Base-by-base conservation (phyloP, 352 stramenopile species). In the Globisporangium nagaii region DNA sequence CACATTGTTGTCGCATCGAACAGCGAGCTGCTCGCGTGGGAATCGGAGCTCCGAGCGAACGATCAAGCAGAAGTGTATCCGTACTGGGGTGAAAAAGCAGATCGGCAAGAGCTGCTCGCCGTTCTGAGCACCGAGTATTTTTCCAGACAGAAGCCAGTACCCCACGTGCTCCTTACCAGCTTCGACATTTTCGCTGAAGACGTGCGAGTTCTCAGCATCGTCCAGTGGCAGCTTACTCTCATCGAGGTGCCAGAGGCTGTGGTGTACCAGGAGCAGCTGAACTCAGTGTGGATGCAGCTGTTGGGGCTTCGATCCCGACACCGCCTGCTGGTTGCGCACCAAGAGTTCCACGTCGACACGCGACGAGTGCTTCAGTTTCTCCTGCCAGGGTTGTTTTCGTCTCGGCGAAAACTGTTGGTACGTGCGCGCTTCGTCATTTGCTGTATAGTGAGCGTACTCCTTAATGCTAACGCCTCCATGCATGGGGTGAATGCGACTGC, bases 371-470 rank as follows among this genome's bases (percentile, higher is more conserved):
- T 90, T 2, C 78, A 91, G n/a, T 91, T 90, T 56, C 44, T 84
- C 10, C 60, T 82, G 19, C 82, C 84, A 48, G 75, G 65, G 8
- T 45, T 90, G 10, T 84, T 95, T 44, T 70, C 68, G 12, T 86
- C 82, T 50, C 78, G 82, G 10, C 74, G 79, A 20, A 89, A 88
- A 31, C 56, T 88, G 7, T 58, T 92, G 76, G 84, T 94, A 74
- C 41, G 75, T 44, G 28, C 22, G n/a, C 43, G 19, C 12, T 47
- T n/a, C n/a, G 6, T 53, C 1, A 36, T n/a, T 47, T 37, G n/a
- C 40, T 53, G 15, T 43, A 34, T 25, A n/a, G n/a, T 32, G 41
- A 20, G 34, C 32, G 8, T 12, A 34, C 6, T n/a, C 3, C 25
- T 7, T 58, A 11, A 9, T 62, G 25, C 22, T 36, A 9, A 37